These are phyloP conservation scores for Cordyceps pruinosa DNA, from an alignment of 2,329 filamentous ascomycete species.

Conservation along the genomic window DNA sequence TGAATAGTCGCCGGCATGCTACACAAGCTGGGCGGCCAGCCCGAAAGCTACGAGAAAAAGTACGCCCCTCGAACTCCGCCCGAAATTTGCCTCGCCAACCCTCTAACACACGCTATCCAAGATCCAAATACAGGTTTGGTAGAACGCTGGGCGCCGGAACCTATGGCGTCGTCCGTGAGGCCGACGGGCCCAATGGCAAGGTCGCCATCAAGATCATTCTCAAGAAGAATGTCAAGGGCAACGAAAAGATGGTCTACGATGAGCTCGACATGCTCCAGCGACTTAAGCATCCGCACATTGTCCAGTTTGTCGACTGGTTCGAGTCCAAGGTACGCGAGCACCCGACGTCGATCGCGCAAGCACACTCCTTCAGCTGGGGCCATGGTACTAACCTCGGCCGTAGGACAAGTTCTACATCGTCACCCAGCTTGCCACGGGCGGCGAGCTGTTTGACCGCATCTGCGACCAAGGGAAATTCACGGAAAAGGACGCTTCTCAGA, in stretches of 20 bases:
- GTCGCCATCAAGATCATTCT: slow-evolving; percentile 98
- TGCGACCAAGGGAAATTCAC: slow-evolving; percentile 98
- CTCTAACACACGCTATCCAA: slow-evolving; percentile 27
- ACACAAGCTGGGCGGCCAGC: slow-evolving; percentile 92
- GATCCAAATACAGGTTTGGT: slow-evolving; percentile 84
- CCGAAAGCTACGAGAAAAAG: slow-evolving; percentile 99
- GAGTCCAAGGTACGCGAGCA: slow-evolving; percentile 71
- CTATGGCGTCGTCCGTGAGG: slow-evolving; percentile 96
- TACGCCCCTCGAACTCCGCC: slow-evolving; percentile 30
- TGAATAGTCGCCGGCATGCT: slow-evolving; percentile 75
- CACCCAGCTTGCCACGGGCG: slow-evolving; percentile 89
- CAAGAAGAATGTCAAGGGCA: slow-evolving; percentile 98
- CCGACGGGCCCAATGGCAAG: slow-evolving; percentile 74
- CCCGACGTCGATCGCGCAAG: background rate
- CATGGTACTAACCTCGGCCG: slow-evolving; percentile 4
- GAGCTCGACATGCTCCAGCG: slow-evolving; percentile 90
- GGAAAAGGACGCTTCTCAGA: slow-evolving; percentile 94
- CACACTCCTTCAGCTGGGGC: background rate
- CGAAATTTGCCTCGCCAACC: background rate
- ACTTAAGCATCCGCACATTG: slow-evolving; percentile 90
- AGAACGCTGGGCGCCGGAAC: slow-evolving; percentile 92
- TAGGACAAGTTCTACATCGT: slow-evolving; percentile 99
- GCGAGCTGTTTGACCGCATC: slow-evolving; percentile 95
- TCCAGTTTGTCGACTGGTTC: slow-evolving; percentile 97
- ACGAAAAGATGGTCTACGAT: slow-evolving; percentile 98